Conservation (phyloP, 306 rosid species). For the Begonia loranthoides region DNA sequence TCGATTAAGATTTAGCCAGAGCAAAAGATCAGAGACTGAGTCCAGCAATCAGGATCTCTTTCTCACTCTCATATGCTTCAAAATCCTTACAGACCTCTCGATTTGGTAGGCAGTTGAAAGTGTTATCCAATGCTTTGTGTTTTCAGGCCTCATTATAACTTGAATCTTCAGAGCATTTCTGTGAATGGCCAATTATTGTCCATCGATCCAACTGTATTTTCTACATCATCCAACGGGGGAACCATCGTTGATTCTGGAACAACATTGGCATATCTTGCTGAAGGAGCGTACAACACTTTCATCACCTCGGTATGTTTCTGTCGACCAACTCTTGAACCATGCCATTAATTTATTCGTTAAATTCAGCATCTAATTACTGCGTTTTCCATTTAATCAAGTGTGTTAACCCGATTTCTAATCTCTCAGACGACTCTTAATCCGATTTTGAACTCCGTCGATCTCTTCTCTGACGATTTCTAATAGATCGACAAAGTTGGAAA, state of each 20-base stretch:
- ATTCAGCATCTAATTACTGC: no score
- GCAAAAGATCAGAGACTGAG: no score
- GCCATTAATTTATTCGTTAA: background rate
- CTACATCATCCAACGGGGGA: constrained; percentile 48
- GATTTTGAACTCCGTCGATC: constrained; percentile 4
- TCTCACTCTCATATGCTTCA: no score
- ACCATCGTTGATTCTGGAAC: constrained; percentile 74
- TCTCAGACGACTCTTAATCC: no score
- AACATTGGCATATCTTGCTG: constrained; percentile 49
- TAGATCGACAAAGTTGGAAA: no score
- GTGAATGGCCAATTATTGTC: constrained; percentile 42
- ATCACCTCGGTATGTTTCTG: constrained; percentile 44
- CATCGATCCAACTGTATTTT: constrained; percentile 40
- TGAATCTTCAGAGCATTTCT: constrained; percentile 59
- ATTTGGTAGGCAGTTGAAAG: background rate
- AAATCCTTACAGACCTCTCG: no score
- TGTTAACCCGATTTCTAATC: no score
- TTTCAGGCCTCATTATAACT: constrained; percentile 77
- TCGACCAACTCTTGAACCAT: constrained; percentile 3
- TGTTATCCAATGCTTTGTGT: background rate
- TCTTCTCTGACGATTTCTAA: background rate
- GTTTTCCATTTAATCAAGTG: no score
- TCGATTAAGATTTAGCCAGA: background rate
- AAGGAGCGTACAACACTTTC: constrained; percentile 55
- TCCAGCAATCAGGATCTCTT: no score